Evolutionary conservation across 2,329 filamentous ascomycete species (phyloP).

Genomic region (Neofusicoccum umdonicola): DNA sequence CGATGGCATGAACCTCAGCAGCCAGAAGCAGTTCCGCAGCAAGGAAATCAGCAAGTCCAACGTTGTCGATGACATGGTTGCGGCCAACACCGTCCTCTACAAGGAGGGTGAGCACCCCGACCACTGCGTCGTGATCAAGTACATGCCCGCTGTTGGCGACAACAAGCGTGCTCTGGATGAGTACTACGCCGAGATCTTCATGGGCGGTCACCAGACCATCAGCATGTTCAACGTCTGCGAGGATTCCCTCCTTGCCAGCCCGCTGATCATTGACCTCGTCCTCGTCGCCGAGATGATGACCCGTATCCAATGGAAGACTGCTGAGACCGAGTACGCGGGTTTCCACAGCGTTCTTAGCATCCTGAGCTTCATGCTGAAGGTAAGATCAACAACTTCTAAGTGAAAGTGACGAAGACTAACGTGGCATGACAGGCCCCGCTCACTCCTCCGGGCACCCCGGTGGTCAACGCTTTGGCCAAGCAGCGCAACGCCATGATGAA

Average conservation of each 20-base stretch:
- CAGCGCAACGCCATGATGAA: conserved; percentile 93
- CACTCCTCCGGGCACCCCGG: conserved; percentile 90
- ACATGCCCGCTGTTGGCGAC: conserved; percentile 98
- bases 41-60: conserved; percentile 99
- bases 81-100: conserved; percentile 89
- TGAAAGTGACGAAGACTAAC: conserved; percentile 18
- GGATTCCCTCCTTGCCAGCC: conserved; percentile 92
- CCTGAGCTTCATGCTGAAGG: conserved; percentile 96
- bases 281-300: conserved; percentile 97
- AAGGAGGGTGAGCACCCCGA: conserved; percentile 90
- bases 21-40: conserved; percentile 96
- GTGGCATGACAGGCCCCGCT: conserved; percentile 68
- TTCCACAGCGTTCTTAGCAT: conserved; percentile 98
- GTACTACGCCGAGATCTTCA: conserved; percentile 99
- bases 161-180: conserved; percentile 98
- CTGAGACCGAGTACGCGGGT: conserved; percentile 71
- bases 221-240: conserved; percentile 99
- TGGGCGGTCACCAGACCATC: conserved; percentile 95
- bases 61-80: conserved; percentile 99
- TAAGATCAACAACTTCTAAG: conserved; percentile 25
- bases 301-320: conserved; percentile 79
- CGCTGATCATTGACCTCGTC: conserved; percentile 95
- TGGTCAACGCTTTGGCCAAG: conserved; percentile 93
- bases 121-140: conserved; percentile 99
- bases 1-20: conserved; percentile 97